Percentiles rank a stretch among this genome's conserved stretches.
Conservation (phyloP, 2,329 filamentous ascomycete species). For the Bipolaris victoriae region DNA sequence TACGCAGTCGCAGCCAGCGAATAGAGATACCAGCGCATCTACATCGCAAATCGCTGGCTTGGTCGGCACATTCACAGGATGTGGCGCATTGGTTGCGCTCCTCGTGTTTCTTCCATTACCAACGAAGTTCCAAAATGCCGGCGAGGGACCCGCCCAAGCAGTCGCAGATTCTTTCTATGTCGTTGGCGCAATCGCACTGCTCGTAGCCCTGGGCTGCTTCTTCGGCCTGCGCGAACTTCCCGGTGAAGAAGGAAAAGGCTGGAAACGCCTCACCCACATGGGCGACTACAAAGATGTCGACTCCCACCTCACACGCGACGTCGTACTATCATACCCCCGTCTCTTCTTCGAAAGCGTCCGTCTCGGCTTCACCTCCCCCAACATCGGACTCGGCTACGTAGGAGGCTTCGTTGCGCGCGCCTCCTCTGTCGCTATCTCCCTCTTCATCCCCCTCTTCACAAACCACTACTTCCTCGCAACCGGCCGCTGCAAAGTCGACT, state of each 20-base stretch:
- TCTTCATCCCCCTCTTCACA: slow-evolving; percentile 92
- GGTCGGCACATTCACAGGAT: slow-evolving; percentile 91
- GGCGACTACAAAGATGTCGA: slow-evolving; percentile 31
- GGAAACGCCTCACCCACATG: slow-evolving; percentile 53
- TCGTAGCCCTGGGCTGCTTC: slow-evolving; percentile 76
- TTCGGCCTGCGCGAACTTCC: slow-evolving; percentile 72
- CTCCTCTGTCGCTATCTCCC: slow-evolving; percentile 90
- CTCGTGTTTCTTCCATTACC: slow-evolving; percentile 85
- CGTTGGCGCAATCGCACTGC: slow-evolving; percentile 73
- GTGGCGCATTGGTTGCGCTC: slow-evolving; percentile 85
- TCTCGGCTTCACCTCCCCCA: slow-evolving; percentile 75
- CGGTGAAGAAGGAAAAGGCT: slow-evolving; percentile 80
- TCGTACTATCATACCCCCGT: slow-evolving; percentile 62
- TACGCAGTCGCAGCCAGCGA: slow-evolving; percentile 13
- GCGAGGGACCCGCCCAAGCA: slow-evolving; percentile 74
- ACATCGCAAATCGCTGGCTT: slow-evolving; percentile 78
- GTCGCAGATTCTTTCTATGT: slow-evolving; percentile 87
- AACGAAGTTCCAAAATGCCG: slow-evolving; percentile 74
- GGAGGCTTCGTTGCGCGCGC: slow-evolving; percentile 94
- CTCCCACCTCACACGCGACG: slow-evolving; percentile 54
- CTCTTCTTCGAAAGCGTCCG: slow-evolving; percentile 51
- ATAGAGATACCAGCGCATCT: slow-evolving; percentile 46
- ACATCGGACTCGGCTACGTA: slow-evolving; percentile 86
- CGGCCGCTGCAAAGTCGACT: slow-evolving; percentile 72
- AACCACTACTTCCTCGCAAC: slow-evolving; percentile 87